Base-by-base conservation (phyloP, 805 yeast species). In the Pichia paraexigua region DNA sequence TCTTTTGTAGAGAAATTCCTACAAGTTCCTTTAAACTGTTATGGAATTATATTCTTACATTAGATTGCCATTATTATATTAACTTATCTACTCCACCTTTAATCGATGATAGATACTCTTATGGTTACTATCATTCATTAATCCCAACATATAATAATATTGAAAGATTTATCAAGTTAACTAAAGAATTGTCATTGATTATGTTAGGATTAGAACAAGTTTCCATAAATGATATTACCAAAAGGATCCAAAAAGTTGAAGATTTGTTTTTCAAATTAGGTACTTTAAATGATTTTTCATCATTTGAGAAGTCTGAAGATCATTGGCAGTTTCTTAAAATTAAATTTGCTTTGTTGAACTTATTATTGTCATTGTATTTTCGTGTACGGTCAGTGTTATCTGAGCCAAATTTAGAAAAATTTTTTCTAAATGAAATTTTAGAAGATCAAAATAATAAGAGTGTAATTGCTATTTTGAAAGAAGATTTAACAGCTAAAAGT, bases 31-130 rank as follows among this genome's bases (percentile, higher is more conserved):
- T 47, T 15, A 57, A 51, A 37, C 12, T 18, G 17, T 43, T 60
- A 20, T 59, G 63, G 63, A 56, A 57, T 42, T 47, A 55, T 47
- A 39, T 59, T 22, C 35, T 53, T 17, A 17, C 21, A 4, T 10
- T 41, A 8, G 63, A 60, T 48, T 45, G 57, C 1, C 21, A n/a
- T 9, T 59, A 53, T 49, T 49, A 48, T 10, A 30, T 48, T 20
- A n/a, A 17, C 10, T n/a, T 43, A 5, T 54, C 52, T 6, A 20
- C 48, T 1, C 58, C 58, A 7, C 47, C 56, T 22, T 21, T 53
- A 13, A 50, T 60, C 22, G 49, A 59, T 43, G 45, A 53, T 21
- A 49, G 53, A 7, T 57, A 24, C 39, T 53, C 54, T 25, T 51
- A 50, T 44, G 54, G 48, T 9, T 46, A 41, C 28, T 53, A 55